Base-by-base conservation (phyloP, 1,139 yeast genomes). In the Hemisphaericaspora lyxosophila region DNA sequence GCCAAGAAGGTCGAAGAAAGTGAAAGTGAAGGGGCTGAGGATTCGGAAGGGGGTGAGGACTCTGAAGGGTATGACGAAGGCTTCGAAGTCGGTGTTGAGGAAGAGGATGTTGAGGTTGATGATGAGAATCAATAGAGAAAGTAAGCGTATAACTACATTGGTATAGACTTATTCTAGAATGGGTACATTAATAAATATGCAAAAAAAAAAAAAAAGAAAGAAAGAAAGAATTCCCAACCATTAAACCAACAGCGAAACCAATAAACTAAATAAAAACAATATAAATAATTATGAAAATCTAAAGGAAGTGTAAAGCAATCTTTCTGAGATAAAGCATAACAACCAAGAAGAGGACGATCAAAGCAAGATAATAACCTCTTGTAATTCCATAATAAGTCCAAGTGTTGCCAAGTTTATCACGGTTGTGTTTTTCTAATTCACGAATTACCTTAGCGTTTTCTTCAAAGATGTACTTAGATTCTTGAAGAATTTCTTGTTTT, bases 401-500 rank as follows among this genome's bases (percentile, higher is more conserved):
- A 49, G 78, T 78, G 34, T 70, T 65, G 47, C 76, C 72, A 44
- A 85, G 65, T 54, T 77, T 75, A 28, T 68, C 60, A 54, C 80
- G 57, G 63, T 85, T 85, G 53, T 80, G 79, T 33, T 61, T 56
- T 53, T 84, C 90, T 47, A 85, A 75, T 57, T 85, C 94, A 37
- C 70, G 62, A 31, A 85, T 70, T 49, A 86, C 76, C 24, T 57
- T 65, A 28, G 74, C 75, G 58, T 82, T 82, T 62, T 82, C 79
- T 41, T 69, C 69, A 57, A 84, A 86, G 35, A 85, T 80, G 47
- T 73, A 79, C 50, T 75, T 70, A 11, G 89, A 69, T 54, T 85
- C 94, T 34, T 78, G 76, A 36, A 86, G 81, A 44, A 87, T 73
- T 42, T 82, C 86, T 44, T 66, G 61, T 62, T 86, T 86, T 59